These are phyloP conservation scores for Diaporthe longicolla DNA, from an alignment of 2,329 filamentous ascomycete genomes.

Conservation along the genomic window DNA sequence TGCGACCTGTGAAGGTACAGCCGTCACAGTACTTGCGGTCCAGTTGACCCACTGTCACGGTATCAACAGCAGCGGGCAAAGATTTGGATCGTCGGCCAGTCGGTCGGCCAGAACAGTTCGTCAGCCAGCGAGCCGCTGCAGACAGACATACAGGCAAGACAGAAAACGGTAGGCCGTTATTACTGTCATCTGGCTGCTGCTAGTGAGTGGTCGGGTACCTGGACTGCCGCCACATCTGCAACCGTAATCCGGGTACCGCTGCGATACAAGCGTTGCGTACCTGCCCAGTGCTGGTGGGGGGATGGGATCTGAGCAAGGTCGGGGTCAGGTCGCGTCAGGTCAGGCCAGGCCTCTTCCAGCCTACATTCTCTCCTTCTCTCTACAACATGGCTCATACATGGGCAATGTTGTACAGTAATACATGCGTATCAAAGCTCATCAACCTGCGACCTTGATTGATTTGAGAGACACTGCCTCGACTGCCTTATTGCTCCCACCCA, in stretches of 20 bases:
- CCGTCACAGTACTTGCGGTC: no score
- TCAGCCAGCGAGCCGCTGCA: neutral
- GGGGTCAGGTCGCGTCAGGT: neutral
- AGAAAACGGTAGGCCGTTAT: neutral
- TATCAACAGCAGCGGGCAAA: neutral
- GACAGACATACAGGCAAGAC: neutral
- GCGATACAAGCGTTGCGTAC: neutral
- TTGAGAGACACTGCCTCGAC: neutral
- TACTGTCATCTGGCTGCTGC: neutral
- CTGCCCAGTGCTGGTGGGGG: neutral
- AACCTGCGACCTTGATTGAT: conserved; percentile 17
- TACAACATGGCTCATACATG: no score
- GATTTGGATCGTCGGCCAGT: conserved; percentile 25
- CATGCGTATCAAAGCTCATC: conserved; percentile 1
- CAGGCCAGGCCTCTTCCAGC: neutral
- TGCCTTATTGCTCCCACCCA: neutral
- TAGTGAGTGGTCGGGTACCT: neutral
- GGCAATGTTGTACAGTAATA: no score
- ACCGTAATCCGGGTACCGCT: neutral
- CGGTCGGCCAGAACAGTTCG: conserved; percentile 24
- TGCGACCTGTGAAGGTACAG: neutral
- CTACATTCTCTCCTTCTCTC: neutral
- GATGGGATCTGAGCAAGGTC: conserved; percentile 8
- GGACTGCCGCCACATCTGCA: neutral
- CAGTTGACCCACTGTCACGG: no score